Percentiles rank a stretch among this genome's conserved stretches.
phyloP scores from a whole-genome alignment of 768 basidiomycete genomes.

The Tricholoma matsutake region DNA sequence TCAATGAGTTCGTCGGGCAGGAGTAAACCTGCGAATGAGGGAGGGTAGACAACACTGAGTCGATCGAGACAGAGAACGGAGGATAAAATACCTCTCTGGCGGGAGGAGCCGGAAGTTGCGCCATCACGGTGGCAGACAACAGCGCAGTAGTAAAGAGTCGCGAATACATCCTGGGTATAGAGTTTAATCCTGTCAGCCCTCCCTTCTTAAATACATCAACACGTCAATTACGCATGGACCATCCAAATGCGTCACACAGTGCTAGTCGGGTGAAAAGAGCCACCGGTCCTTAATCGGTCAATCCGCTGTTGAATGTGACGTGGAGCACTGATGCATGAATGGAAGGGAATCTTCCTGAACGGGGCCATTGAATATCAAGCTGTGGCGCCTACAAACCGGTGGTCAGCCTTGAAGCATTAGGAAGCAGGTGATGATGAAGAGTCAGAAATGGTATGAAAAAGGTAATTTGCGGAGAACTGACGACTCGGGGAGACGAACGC shows the following conservation, averaged over 20 bases:
- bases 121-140: neutral
- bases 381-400: no score
- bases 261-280: neutral
- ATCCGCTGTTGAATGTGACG: no score
- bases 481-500: no score
- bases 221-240: neutral
- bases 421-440: no score
- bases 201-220: neutral
- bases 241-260: neutral
- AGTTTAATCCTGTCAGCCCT: neutral
- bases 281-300: no score
- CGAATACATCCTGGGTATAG: neutral
- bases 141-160: neutral
- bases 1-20: neutral
- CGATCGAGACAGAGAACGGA: neutral
- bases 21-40: neutral
- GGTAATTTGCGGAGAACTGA: no score
- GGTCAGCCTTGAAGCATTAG: no score
- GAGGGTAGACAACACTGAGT: neutral
- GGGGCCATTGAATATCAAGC: no score
- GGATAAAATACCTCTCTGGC: neutral
- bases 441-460: no score
- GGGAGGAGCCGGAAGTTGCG: neutral
- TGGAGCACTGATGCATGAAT: no score
- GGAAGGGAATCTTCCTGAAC: no score